These are phyloP conservation scores for Fusarium neocosmosporiellum DNA, from an alignment of 2,329 filamentous ascomycete genomes.

Conservation along the genomic window DNA sequence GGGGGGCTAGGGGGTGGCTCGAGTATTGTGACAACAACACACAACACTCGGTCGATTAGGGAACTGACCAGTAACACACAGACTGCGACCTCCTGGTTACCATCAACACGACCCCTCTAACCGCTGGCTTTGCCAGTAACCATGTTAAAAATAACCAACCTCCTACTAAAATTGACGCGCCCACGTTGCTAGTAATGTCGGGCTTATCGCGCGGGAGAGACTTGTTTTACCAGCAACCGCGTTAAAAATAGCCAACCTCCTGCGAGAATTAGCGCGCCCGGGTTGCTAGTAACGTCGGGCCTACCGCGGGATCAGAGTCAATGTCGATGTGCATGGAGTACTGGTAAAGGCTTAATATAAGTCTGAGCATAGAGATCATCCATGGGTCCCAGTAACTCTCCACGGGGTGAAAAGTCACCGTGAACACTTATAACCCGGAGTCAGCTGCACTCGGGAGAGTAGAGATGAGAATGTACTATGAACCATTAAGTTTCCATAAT, in stretches of 20 bases:
- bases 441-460: neutral
- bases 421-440: neutral
- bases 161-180: neutral
- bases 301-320: neutral
- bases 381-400: neutral
- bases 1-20: too few species aligned
- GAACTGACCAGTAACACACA: neutral
- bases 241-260: neutral
- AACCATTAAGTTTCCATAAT: neutral
- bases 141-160: neutral
- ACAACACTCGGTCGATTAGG: neutral
- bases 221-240: neutral
- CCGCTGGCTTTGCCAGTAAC: neutral
- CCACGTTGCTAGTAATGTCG: neutral
- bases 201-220: neutral
- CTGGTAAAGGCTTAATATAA: neutral
- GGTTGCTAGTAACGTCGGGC: neutral
- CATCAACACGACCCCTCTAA: neutral
- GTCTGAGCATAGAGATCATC: neutral
- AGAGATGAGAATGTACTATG: neutral
- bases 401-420: neutral
- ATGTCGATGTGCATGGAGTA: neutral
- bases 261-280: neutral
- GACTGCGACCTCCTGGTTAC: neutral
- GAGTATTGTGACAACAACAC: too few species aligned